phyloP scores from a whole-genome alignment of 768 basidiomycete genomes.

The Lactarius hengduanensis region DNA sequence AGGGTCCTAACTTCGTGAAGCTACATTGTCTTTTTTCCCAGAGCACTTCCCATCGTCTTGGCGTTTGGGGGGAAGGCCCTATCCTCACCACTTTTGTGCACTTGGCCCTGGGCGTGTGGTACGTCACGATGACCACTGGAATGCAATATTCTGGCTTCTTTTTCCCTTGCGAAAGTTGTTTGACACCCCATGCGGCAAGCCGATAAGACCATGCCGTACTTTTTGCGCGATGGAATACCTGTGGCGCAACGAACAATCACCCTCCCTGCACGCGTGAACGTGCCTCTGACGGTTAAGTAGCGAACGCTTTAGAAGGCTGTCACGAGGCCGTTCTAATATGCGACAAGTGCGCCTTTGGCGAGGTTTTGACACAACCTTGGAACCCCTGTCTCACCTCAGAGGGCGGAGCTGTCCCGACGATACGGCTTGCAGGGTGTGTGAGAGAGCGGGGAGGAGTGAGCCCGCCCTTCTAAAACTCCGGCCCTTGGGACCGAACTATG shows the following conservation, averaged over 20 bases:
- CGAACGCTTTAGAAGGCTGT: conserved; percentile 7
- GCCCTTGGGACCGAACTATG: neutral
- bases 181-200: conserved; percentile 2
- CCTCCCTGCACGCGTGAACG: neutral
- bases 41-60: neutral
- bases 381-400: neutral
- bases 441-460: neutral
- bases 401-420: neutral
- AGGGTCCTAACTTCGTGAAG: neutral
- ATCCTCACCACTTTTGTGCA: neutral
- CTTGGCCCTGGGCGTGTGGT: neutral
- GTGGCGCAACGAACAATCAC: conserved; percentile 9
- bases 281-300: conserved; percentile 7
- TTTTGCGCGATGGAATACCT: neutral
- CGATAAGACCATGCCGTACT: conserved; percentile 6
- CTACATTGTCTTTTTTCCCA: conserved; percentile 6
- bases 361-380: conserved; percentile 1
- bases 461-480: neutral
- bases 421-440: neutral
- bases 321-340: conserved; percentile 3
- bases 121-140: conserved; percentile 5
- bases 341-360: neutral
- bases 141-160: neutral
- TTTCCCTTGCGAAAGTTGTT: conserved; percentile 7
- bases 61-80: neutral